A percentile compares a stretch with the other conserved stretches of the same genome.
These are phyloP conservation scores for Paecilomyces variotii DNA, from an alignment of 2,329 filamentous ascomycete genomes.

Conservation along the genomic window DNA sequence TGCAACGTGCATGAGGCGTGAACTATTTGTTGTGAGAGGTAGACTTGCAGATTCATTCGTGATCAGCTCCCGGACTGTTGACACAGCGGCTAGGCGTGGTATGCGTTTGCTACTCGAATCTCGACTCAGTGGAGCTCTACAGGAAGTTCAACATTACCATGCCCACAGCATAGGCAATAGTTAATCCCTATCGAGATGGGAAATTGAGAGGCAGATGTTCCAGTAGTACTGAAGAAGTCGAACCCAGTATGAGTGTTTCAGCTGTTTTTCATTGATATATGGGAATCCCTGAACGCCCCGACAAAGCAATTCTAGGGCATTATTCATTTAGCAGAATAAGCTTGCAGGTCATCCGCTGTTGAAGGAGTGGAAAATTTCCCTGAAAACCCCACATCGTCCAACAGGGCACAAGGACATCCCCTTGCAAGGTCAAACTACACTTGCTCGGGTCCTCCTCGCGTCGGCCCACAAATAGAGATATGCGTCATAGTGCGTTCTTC, in stretches of 20 bases:
- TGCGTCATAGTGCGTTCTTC: slow-evolving; percentile 7
- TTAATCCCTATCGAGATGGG: no score
- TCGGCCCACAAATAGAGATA: slow-evolving; percentile 23
- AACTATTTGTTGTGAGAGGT: background rate
- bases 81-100: background rate
- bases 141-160: background rate
- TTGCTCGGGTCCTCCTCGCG: slow-evolving; percentile 15
- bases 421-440: background rate
- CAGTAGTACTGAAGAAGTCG: background rate
- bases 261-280: slow-evolving; percentile 32
- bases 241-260: slow-evolving; percentile 22
- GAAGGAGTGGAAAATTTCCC: background rate
- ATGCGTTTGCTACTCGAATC: background rate
- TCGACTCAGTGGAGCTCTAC: background rate
- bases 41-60: background rate
- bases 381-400: background rate
- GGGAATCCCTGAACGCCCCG: slow-evolving; percentile 21
- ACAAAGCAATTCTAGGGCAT: slow-evolving; percentile 17
- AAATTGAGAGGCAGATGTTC: slow-evolving; percentile 3
- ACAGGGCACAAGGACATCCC: slow-evolving; percentile 18
- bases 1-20: background rate
- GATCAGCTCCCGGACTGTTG: background rate
- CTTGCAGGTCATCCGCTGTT: slow-evolving; percentile 20
- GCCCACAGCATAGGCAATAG: background rate
- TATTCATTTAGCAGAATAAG: slow-evolving; percentile 17